Evolutionary conservation across 768 basidiomycete genomes (phyloP), one percentile per base, ranked within the genome.

Genomic region (Suillus luteus): DNA sequence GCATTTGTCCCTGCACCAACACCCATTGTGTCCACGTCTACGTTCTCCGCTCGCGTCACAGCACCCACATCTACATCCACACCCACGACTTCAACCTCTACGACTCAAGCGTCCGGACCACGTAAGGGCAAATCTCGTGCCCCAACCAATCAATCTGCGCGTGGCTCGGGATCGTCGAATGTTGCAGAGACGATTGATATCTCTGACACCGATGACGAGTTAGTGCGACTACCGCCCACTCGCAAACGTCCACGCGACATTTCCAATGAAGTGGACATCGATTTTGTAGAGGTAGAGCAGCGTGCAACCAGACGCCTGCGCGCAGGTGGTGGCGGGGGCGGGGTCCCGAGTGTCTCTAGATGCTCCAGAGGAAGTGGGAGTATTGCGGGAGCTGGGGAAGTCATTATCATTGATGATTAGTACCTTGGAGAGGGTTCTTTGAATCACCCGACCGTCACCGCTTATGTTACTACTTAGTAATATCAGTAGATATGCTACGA

Each of bases 401-500:
- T 84, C 6, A 85, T 85, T 60, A 74, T 83, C 38, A 78, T 84
- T 48, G 80, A 76, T 52, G 78, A 78, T 69, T 78, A 73, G 65
- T 46, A 5, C n/a, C 31, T 4, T 31, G 5, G n/a, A 8, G 19
- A n/a, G 43, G 43, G 19, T 17, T 44, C 19, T 40, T 40, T 40
- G 38, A 40, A 44, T 44, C 43, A 40, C 11, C 27, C 27, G 27
- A 27, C 27, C 2, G 27, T 27, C 27, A 27, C 27, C 27, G 27
- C 27, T 27, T 27, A 27, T 27, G 27, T 27, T 27, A 27, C 27
- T 27, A 27, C 27, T 27, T 27, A 27, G 27, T 27, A 27, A 27
- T 27, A 27, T 27, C 27, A 27, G 27, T 27, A 27, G 27, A 27
- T 27, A 27, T 27, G 27, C 27, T 27, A 27, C 27, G 27, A 27